These are phyloP conservation scores for Oemleria cerasiformis DNA, from an alignment of 306 rosid species.

Conservation along the genomic window DNA sequence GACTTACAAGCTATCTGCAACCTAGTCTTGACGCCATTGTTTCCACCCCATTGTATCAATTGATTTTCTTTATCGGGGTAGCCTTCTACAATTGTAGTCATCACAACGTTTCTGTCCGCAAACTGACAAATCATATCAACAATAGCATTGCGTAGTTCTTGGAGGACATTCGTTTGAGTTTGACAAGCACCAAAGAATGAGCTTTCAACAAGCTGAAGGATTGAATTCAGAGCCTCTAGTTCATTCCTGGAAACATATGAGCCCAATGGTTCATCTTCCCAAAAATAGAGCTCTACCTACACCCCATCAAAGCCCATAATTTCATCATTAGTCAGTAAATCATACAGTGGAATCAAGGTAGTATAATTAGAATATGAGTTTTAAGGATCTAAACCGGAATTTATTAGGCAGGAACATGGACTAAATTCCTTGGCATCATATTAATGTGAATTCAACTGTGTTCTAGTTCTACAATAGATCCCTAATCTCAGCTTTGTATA, in stretches of 20 bases:
- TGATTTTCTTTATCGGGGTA: conserved; percentile 45
- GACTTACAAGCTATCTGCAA: conserved; percentile 74
- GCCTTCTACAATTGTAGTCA: conserved; percentile 40
- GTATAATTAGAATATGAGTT: conserved; percentile 1
- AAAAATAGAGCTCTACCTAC: conserved; percentile 90
- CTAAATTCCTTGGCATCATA: neutral
- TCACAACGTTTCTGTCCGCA: conserved; percentile 37
- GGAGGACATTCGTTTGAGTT: conserved; percentile 40
- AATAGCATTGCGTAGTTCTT: conserved; percentile 35
- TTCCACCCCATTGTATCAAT: conserved; percentile 71
- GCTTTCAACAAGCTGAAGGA: conserved; percentile 50
- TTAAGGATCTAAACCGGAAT: conserved; percentile 9
- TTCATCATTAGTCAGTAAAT: conserved; percentile 24
- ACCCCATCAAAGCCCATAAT: conserved; percentile 27
- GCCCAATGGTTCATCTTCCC: conserved; percentile 51
- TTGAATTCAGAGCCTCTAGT: conserved; percentile 61
- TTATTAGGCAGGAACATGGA: neutral
- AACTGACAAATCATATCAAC: conserved; percentile 42
- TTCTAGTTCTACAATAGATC: conserved; percentile 9
- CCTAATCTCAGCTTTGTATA: neutral
- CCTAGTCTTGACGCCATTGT: conserved; percentile 54
- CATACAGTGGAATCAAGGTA: conserved; percentile 11
- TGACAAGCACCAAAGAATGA: conserved; percentile 40
- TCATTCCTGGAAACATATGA: conserved; percentile 80
- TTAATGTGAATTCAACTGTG: neutral